Percentiles rank a stretch among this genome's conserved stretches.
Evolutionary conservation across 2,329 filamentous ascomycete genomes (phyloP).

Genomic region (Aspergillus awamori): DNA sequence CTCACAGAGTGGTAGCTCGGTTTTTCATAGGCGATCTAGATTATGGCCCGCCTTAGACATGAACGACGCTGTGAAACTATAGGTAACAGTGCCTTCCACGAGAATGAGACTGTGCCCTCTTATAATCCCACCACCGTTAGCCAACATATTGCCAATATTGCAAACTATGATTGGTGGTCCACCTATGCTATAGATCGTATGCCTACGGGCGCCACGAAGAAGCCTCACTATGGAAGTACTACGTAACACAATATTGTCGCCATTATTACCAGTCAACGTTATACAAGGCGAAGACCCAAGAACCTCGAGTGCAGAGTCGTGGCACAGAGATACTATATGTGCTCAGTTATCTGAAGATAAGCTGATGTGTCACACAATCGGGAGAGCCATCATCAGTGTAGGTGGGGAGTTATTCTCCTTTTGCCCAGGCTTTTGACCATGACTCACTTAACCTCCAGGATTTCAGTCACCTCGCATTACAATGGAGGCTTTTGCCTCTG

Average conservation of each 20-base stretch:
- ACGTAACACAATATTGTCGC: neutral
- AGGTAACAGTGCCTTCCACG: neutral
- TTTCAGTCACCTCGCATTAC: neutral
- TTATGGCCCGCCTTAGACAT: neutral
- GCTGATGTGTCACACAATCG: neutral
- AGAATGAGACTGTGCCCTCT: neutral
- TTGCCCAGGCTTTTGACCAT: neutral
- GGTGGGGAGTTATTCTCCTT: neutral
- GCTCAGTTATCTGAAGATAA: neutral
- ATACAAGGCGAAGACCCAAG: neutral
- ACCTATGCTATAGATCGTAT: neutral
- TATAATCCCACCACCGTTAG: neutral
- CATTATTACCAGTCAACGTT: neutral
- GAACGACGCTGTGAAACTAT: neutral
- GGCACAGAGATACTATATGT: neutral
- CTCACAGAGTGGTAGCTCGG: neutral
- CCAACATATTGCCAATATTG: neutral
- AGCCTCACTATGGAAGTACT: neutral
- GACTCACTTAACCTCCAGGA: neutral
- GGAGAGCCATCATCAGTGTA: no score
- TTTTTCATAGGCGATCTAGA: neutral
- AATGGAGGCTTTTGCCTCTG: neutral
- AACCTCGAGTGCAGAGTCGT: neutral
- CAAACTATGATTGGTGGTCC: neutral
- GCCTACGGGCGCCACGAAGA: neutral